Percentiles rank a stretch among this genome's conserved stretches.
phyloP scores from a whole-genome alignment of 1,284 basidiomycete species.

The Trichosporon ovoides region DNA sequence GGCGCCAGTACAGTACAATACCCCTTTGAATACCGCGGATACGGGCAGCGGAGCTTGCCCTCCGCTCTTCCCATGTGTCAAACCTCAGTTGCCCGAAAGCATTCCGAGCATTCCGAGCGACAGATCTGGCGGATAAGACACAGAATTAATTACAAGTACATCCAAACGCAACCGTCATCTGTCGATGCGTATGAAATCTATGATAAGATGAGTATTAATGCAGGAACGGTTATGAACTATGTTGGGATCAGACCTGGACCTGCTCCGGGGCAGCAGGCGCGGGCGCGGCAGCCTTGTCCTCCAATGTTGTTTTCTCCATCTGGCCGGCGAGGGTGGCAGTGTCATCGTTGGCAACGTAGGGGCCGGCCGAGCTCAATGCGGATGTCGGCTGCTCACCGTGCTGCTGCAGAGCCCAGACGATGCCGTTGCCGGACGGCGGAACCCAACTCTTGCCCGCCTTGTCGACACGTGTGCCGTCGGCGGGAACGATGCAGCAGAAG shows the following conservation, averaged over 20 bases:
- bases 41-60: too few relatives aligned
- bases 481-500: constrained; percentile 44
- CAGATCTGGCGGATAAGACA: too few relatives aligned
- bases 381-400: constrained; percentile 14
- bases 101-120: too few relatives aligned
- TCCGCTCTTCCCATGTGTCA: too few relatives aligned
- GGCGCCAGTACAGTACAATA: too few relatives aligned
- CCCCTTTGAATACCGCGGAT: too few relatives aligned
- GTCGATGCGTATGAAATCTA: too few relatives aligned
- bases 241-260: not conserved
- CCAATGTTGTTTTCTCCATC: constrained; percentile 9
- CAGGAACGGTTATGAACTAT: too few relatives aligned
- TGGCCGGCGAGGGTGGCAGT: not conserved
- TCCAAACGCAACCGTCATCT: too few relatives aligned
- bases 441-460: constrained; percentile 32
- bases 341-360: not conserved
- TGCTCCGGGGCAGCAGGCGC: not conserved
- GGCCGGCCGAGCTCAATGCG: not conserved
- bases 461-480: constrained; percentile 41
- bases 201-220: too few relatives aligned
- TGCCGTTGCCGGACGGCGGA: constrained; percentile 45
- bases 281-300: not conserved
- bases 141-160: too few relatives aligned
- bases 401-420: constrained; percentile 38
- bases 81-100: too few relatives aligned